Evolutionary conservation across 1,284 basidiomycete genomes (phyloP), one percentile per base, ranked within the genome.

Genomic region (Pisolithus thermaeus): DNA sequence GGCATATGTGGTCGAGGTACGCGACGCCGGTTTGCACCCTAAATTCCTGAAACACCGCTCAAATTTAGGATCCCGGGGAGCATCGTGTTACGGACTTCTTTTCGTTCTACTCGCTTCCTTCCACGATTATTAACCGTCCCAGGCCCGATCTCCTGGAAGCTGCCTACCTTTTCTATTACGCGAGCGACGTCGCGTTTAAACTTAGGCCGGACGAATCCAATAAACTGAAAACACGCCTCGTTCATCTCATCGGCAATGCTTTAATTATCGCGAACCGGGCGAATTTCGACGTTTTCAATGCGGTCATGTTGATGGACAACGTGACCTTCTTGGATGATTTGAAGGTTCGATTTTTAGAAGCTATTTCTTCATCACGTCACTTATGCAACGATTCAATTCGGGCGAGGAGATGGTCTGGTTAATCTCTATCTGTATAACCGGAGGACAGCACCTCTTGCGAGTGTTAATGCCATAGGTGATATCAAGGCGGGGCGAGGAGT

Each of bases 101-200:
- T 69, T 96, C 96, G 7, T 97, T 98, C 75, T 99, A 97, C 71
- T 91, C 90, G 7, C 81, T 99, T 20, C 96, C 97, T 0, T 98
- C 95, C 5, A 90, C 90, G 3, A 83, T 96, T 52, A 88, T 96
- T 59, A 77, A 80, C 49, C 80, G 78, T 56, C 56, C 75, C 49
- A 79, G 83, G 59, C 70, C 88, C 66, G 74, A 79, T 30, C 65
- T 81, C 20, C 78, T 97, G 40, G 84, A 96, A 58, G 94, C 90
- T 0, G 93, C 91, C 7, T 97, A 97, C 68, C 75, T 97, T n/a
- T 97, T 84, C 69, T 97, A 96, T 72, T 96, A 96, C 61, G 91
- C 83, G 20, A 84, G 84, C 7, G 81, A 83, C 50, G 73, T 73
- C 7, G 85, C 79, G 4, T 80, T 90, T 59, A 66, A 79, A 51